Base-by-base conservation (phyloP, 345 rosid genomes). In the Salix arbutifolia region DNA sequence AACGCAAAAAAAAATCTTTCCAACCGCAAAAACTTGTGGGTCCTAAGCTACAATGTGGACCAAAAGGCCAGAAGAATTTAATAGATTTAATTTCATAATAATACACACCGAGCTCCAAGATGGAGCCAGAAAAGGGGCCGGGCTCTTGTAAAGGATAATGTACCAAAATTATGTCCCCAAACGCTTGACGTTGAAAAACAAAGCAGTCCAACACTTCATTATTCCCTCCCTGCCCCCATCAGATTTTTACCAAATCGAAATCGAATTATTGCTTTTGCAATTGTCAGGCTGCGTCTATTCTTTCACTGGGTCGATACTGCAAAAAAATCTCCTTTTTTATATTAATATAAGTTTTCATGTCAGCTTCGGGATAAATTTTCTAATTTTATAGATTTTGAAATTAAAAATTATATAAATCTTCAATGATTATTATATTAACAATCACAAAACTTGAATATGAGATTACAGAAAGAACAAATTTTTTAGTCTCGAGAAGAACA, bases 161-260 rank as follows among this genome's bases (percentile, higher is more conserved):
- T 21, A 10, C 21, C 9, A 0, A 71, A 18, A 53, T 11, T 3
- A 2, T 52, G 76, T 46, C 35, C 3, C 1, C 2, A 2, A 1
- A 4, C 2, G 2, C 60, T 30, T 72, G 1, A 17, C 1, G 1
- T 40, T 9, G 12, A 10, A 40, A 40, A 40, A 40, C 13, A 40
- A 40, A 40, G 12, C 13, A 2, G 44, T 10, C 44, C 44, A 3
- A 10, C 46, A 11, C 23, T 25, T 60, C 28, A 53, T 60, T 71
- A 82, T 76, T 83, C 80, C 66, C 73, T 83, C 80, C 66, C 73
- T 35, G 3, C 44, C 67, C 74, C 5, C 67, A 76, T n/a, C 11
- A 38, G 44, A 74, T 18, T 17, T 62, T 37, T 5, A 74, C 17
- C 35, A 72, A 33, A 79, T 73, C 78, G 73, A 72, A 53, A 40